Conservation (phyloP, 805 yeast genomes). For the Priceomyces castillae region DNA sequence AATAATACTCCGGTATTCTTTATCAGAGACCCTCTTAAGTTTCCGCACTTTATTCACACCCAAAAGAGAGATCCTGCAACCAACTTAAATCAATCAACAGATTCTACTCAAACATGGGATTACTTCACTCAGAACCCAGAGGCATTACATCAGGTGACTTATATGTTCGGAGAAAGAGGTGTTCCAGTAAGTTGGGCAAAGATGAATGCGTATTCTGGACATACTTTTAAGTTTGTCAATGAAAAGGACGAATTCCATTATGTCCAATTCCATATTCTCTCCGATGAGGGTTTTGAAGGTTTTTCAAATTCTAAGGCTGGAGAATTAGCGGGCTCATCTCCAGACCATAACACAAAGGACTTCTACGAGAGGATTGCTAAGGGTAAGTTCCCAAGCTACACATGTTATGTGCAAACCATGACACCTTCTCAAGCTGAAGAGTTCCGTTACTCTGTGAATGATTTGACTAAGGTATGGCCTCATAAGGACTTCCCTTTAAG, state of each 20-base stretch:
- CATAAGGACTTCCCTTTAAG: constrained; percentile 54
- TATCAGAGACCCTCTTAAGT: constrained; percentile 61
- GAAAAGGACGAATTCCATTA: constrained; percentile 49
- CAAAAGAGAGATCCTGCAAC: constrained; percentile 70
- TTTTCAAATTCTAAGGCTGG: constrained; percentile 46
- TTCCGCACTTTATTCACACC: constrained; percentile 64
- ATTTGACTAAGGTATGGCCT: constrained; percentile 59
- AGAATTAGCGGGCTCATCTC: constrained; percentile 41
- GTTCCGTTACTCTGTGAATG: constrained; percentile 47
- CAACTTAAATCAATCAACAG: constrained; percentile 40
- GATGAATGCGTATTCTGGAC: constrained; percentile 66
- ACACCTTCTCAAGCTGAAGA: constrained; percentile 54
- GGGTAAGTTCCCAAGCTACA: constrained; percentile 52
- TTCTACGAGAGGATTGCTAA: constrained; percentile 42
- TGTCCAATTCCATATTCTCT: constrained; percentile 52
- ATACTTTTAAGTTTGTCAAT: constrained; percentile 58
- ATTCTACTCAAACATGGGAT: constrained; percentile 58
- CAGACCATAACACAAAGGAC: constrained; percentile 42
- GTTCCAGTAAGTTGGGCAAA: constrained; percentile 52
- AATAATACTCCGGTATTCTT: constrained; percentile 71
- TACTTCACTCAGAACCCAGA: constrained; percentile 55
- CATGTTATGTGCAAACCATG: constrained; percentile 58
- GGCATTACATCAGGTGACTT: constrained; percentile 54
- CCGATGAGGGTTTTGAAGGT: constrained; percentile 49
- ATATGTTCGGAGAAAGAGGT: constrained; percentile 60